Base-by-base conservation (phyloP, 176 grass and related monocot species). In the Oryza brachyantha region DNA sequence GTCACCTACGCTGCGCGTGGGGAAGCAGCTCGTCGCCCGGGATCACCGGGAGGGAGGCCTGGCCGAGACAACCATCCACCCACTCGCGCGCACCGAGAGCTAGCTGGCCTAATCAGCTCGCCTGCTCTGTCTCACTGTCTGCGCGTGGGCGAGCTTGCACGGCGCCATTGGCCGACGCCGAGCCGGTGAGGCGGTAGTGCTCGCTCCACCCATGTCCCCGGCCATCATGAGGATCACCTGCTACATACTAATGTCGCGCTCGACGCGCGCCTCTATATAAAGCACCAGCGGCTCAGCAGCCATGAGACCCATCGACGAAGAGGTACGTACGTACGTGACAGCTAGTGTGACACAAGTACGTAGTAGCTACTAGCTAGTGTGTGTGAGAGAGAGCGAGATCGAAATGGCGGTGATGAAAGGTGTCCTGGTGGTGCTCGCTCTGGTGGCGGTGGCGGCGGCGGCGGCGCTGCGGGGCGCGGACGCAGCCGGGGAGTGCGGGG, bases 401-500 rank as follows among this genome's bases (percentile, higher is more conserved):
- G 48, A 46, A 10, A 52, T 52, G 10, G 59, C 12, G 69, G 54
- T 16, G 62, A 72, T 55, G 36, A 87, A 8, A 67, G n/a, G 4
- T 43, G 16, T 78, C 48, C 6, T 52, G 10, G 3, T 78, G n/a
- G 45, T 66, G 58, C 69, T 86, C 10, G 45, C 36, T 10, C 21
- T 83, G 11, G 34, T 16, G 19, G 36, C 31, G n/a, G n/a, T n/a
- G n/a, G n/a, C 10, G 10, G 58, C 57, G 42, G 78, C 27, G 0
- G 73, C 66, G 5, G 43, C 39, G 17, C 58, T 61, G 55, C 29
- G 50, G 1, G 91, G 81, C 8, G 79, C 83, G 24, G 66, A 75
- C 22, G 91, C 81, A 0, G 85, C 88, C 8, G 85, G 88, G 11
- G 92, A 94, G 78, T 94, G 92, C 45, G 92, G 85, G 9, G 61